phyloP scores from a whole-genome alignment of 2,329 filamentous ascomycete genomes.

The Hypoxylon sp. region DNA sequence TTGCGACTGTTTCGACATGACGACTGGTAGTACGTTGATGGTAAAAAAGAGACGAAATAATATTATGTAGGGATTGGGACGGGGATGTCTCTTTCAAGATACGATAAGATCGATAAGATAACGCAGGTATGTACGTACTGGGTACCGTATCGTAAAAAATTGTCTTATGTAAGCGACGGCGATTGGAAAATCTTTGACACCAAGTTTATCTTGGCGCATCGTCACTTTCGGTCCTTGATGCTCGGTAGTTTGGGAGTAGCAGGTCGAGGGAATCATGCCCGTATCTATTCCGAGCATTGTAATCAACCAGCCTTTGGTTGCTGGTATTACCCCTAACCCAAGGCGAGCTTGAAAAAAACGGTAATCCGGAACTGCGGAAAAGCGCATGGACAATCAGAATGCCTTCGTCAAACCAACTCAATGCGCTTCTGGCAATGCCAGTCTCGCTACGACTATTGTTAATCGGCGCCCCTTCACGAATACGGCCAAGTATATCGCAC shows the following conservation, averaged over 20 bases:
- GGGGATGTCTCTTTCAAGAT: constrained; percentile 1
- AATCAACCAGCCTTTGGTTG: background rate
- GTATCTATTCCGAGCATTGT: background rate
- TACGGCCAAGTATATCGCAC: constrained; percentile 21
- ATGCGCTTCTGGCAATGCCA: constrained; percentile 50
- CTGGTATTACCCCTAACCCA: background rate
- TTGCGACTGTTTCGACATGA: constrained; percentile 61
- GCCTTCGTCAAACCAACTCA: constrained; percentile 44
- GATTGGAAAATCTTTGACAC: background rate
- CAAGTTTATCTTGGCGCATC: constrained; percentile 1
- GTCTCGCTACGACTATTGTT: constrained; percentile 48
- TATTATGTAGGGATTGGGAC: background rate
- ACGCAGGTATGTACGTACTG: constrained; percentile 8
- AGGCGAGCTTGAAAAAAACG: background rate
- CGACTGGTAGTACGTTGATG: background rate
- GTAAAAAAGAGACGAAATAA: background rate
- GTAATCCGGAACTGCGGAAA: background rate
- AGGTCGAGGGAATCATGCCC: background rate
- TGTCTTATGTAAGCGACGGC: constrained; percentile 19
- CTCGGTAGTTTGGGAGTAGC: background rate
- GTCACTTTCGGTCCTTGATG: background rate
- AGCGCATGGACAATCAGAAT: constrained; percentile 21
- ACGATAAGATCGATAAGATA: constrained; percentile 44
- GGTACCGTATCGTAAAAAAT: background rate
- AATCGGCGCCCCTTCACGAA: constrained; percentile 36